Percentiles rank a stretch among this genome's conserved stretches.
Conservation (phyloP, 2,329 filamentous ascomycete genomes). For the Emergomyces pasteurianus region DNA sequence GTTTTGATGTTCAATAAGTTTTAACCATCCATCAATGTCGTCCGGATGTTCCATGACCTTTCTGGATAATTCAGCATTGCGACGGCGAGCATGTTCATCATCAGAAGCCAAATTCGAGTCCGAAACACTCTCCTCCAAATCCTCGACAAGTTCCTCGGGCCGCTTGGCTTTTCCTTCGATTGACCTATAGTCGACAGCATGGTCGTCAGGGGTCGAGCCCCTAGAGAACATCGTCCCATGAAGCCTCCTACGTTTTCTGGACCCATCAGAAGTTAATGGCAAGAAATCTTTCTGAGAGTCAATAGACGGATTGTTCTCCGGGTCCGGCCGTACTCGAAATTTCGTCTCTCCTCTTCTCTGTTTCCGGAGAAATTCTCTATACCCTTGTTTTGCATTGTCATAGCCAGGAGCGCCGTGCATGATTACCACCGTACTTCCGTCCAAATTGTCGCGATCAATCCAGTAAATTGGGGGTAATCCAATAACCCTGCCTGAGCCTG, state of each 20-base stretch:
- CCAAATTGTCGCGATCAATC: slow-evolving; percentile 53
- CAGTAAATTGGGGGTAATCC: slow-evolving; percentile 49
- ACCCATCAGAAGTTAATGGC: slow-evolving; percentile 15
- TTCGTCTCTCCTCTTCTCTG: slow-evolving; percentile 9
- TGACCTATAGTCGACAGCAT: slow-evolving; percentile 51
- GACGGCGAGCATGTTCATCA: slow-evolving; percentile 33
- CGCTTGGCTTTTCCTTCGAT: slow-evolving; percentile 52
- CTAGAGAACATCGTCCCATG: slow-evolving; percentile 11
- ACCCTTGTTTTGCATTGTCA: slow-evolving; percentile 37
- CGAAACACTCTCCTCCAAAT: slow-evolving; percentile 38
- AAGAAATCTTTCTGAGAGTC: slow-evolving; percentile 23
- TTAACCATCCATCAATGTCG: slow-evolving; percentile 62
- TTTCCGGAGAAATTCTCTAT: slow-evolving; percentile 27
- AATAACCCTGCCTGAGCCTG: slow-evolving; percentile 57
- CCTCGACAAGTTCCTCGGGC: slow-evolving; percentile 34
- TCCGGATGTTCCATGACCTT: slow-evolving; percentile 53
- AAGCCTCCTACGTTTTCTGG: slow-evolving; percentile 31
- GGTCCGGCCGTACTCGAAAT: slow-evolving; percentile 17
- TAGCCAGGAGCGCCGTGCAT: slow-evolving; percentile 21
- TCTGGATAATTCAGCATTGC: slow-evolving; percentile 46
- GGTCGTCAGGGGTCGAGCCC: slow-evolving; percentile 31
- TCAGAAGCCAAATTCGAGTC: slow-evolving; percentile 33
- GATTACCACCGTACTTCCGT: slow-evolving; percentile 28
- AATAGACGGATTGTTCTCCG: slow-evolving; percentile 9
- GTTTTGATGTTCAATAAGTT: slow-evolving; percentile 69